phyloP scores from a whole-genome alignment of 2,329 filamentous ascomycete genomes.

The Pyrenochaeta sp. region DNA sequence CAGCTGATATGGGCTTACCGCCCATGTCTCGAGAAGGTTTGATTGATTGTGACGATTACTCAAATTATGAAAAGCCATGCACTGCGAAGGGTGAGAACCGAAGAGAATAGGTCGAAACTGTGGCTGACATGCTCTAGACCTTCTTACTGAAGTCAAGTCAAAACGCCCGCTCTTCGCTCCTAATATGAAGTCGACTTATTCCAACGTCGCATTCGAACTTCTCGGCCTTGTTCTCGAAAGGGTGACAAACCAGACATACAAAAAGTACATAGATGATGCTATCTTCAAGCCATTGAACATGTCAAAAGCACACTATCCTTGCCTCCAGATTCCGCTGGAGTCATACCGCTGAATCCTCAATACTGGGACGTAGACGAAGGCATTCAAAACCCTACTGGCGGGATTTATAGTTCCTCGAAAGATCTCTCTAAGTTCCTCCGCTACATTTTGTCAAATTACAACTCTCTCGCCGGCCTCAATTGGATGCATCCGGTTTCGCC shows the following conservation, averaged over 20 bases:
- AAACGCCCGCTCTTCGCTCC: constrained; percentile 51
- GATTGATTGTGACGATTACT: constrained; percentile 47
- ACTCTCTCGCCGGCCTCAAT: constrained; percentile 53
- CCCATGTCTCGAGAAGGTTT: constrained; percentile 44
- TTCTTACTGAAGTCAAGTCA: constrained; percentile 42
- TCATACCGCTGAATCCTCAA: constrained; percentile 46
- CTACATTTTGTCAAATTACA: constrained; percentile 53
- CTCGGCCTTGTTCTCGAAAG: constrained; percentile 52
- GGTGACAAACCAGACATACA: constrained; percentile 48
- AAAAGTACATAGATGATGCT: constrained; percentile 48
- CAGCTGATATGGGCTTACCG: constrained; percentile 42
- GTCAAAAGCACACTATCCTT: constrained; percentile 36
- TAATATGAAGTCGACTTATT: constrained; percentile 54
- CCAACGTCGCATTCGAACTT: constrained; percentile 53
- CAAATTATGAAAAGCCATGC: constrained; percentile 42
- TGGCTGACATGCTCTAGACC: constrained; percentile 27
- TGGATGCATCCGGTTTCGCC: constrained; percentile 55
- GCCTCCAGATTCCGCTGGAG: constrained; percentile 48
- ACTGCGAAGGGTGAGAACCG: constrained; percentile 22
- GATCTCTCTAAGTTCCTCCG: constrained; percentile 56
- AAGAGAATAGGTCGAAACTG: constrained; percentile 11
- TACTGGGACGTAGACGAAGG: constrained; percentile 55
- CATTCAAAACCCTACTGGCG: constrained; percentile 55
- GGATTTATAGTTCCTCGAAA: constrained; percentile 52
- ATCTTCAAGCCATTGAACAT: constrained; percentile 51